phyloP scores from a whole-genome alignment of 1,284 basidiomycete genomes.

The Mycena sp. region DNA sequence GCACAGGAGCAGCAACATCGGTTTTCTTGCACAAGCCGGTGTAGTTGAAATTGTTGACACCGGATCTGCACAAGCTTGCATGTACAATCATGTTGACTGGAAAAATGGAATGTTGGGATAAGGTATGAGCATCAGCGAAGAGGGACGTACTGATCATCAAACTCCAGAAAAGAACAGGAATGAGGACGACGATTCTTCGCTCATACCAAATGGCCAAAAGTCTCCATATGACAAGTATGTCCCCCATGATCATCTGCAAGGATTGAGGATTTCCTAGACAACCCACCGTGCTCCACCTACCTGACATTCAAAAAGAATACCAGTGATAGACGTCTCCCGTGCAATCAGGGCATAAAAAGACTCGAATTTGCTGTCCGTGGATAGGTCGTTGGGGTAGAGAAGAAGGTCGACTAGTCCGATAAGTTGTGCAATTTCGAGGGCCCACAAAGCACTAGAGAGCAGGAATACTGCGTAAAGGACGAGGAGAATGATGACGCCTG shows the following conservation, averaged over 20 bases:
- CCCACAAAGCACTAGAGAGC: neutral
- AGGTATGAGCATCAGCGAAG: neutral
- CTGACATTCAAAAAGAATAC: slow-evolving; percentile 1
- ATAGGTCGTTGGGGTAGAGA: slow-evolving; percentile 4
- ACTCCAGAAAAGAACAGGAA: slow-evolving; percentile 1
- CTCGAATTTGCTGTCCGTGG: neutral
- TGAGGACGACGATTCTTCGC: neutral
- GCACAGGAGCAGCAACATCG: slow-evolving; percentile 4
- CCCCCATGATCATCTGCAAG: slow-evolving; percentile 1
- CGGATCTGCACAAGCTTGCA: slow-evolving; percentile 1
- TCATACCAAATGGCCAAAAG: neutral
- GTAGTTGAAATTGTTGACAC: slow-evolving; percentile 1
- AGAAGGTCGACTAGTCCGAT: slow-evolving; percentile 2
- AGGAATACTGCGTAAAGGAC: neutral
- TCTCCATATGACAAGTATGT: slow-evolving; percentile 2
- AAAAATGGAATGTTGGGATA: neutral
- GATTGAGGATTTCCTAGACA: neutral
- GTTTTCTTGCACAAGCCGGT: neutral
- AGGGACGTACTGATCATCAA: neutral
- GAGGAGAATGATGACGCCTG: neutral
- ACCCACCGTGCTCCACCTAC: neutral
- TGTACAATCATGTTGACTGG: slow-evolving; percentile 5
- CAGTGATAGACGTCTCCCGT: slow-evolving; percentile 3
- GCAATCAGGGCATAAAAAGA: neutral
- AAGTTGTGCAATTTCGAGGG: neutral